These are phyloP conservation scores for Mycosphaerella sp. DNA, from an alignment of 2,329 filamentous ascomycete species.

Conservation along the genomic window DNA sequence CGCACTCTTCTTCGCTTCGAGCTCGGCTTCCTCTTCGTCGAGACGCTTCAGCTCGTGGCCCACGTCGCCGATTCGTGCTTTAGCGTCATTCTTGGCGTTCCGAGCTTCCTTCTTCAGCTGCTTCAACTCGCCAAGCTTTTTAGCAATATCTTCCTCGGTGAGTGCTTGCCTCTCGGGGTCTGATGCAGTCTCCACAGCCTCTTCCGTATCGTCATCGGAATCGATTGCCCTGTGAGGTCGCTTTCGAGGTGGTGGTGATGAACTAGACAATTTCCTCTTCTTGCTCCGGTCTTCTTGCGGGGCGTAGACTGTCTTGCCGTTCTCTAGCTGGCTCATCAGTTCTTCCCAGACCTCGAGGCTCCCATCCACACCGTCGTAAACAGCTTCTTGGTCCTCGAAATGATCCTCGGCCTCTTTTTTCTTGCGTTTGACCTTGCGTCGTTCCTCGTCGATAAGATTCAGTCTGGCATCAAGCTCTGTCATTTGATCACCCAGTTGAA, in stretches of 20 bases:
- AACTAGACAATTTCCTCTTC: slow-evolving; percentile 31
- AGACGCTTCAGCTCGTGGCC: slow-evolving; percentile 28
- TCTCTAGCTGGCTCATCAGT: slow-evolving; percentile 34
- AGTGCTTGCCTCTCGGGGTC: slow-evolving; percentile 33
- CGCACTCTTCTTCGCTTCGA: slow-evolving; percentile 34
- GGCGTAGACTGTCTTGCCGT: slow-evolving; percentile 41
- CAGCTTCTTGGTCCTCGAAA: slow-evolving; percentile 32
- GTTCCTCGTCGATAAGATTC: slow-evolving; percentile 9
- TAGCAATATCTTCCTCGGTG: slow-evolving; percentile 36
- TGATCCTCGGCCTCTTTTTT: slow-evolving; percentile 31
- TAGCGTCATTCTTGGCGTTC: slow-evolving; percentile 22
- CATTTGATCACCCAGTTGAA: slow-evolving; percentile 33
- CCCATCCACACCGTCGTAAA: slow-evolving; percentile 36
- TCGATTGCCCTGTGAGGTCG: slow-evolving; percentile 19
- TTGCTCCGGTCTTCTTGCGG: slow-evolving; percentile 23
- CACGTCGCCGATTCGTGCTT: slow-evolving; percentile 31
- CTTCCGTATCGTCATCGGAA: slow-evolving; percentile 25
- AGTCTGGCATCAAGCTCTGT: slow-evolving; percentile 18
- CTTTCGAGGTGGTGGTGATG: slow-evolving; percentile 10
- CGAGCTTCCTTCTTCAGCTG: slow-evolving; percentile 37
- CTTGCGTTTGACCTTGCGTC: slow-evolving; percentile 20
- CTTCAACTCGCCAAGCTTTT: slow-evolving; percentile 42
- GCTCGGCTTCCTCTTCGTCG: slow-evolving; percentile 28
- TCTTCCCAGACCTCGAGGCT: slow-evolving; percentile 44
- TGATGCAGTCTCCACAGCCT: slow-evolving; percentile 16